phyloP scores from a whole-genome alignment of 2,329 filamentous ascomycete species.

The Colletotrichum sp. region DNA sequence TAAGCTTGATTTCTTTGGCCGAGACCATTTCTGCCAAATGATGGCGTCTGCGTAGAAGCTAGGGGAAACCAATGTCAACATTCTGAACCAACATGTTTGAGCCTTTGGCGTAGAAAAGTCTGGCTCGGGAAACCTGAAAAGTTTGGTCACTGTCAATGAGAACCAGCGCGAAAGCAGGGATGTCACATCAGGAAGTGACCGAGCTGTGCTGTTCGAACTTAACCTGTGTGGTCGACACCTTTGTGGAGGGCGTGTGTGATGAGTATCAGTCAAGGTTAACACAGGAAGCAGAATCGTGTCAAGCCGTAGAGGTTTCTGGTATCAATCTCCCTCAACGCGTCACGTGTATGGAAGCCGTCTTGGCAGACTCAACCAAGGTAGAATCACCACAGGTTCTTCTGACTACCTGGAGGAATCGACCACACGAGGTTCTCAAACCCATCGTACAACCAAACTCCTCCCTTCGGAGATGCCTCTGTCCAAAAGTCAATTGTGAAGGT shows the following conservation, averaged over 20 bases:
- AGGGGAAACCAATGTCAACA: neutral
- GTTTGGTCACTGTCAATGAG: neutral
- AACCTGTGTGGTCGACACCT: neutral
- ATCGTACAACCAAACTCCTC: neutral
- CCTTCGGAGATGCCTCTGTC: neutral
- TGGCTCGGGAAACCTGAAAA: neutral
- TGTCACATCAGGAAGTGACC: neutral
- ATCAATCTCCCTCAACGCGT: fast-evolving
- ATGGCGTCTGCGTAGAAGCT: neutral
- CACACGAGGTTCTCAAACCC: neutral
- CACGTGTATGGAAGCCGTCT: neutral
- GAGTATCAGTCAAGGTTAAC: neutral
- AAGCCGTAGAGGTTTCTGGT: neutral
- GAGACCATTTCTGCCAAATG: neutral
- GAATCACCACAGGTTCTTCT: neutral
- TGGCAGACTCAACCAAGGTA: neutral
- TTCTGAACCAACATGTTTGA: neutral
- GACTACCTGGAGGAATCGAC: neutral
- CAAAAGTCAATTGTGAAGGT: neutral
- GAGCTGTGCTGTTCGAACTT: neutral
- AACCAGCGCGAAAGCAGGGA: neutral
- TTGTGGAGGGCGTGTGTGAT: neutral
- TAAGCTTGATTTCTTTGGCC: no score
- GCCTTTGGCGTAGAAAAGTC: fast-evolving
- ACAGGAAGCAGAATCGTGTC: neutral